Base-by-base conservation (phyloP, 768 basidiomycete species). In the Psilocybe azurescens region DNA sequence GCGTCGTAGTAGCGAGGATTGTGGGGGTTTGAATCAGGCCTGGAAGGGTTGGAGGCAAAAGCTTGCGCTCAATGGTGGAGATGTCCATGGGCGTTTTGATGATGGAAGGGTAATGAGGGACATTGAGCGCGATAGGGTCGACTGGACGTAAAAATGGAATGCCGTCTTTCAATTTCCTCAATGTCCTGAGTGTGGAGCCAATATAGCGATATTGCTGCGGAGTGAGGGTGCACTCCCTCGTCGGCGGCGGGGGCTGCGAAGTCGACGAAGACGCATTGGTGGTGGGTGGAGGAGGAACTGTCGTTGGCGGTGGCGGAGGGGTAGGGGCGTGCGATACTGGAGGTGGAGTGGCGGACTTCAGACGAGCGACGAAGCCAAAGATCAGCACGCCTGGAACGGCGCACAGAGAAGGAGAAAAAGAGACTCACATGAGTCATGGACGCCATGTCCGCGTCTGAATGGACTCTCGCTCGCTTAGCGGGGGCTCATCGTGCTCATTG, bases 71-170 rank as follows among this genome's bases (percentile, higher is more conserved):
- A 61, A 98, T 86, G 48, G 97, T 97, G 3, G 88, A 83, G 50
- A 99, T 84, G 73, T 99, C 97, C 94, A 98, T 98, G 0, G 97
- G 97, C 29, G 83, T 86, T 71, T 89, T 93, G 77, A 99, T 86
- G 72, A 99, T 87, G 49, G 82, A 82, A 38, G 86, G 86, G 69
- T 99, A 99, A 73, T 97, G 94, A 8, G 95, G 97, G 63, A 94
- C 87, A 63, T 86, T 87, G 67, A 94, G 79, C 7, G 87, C 90
- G 66, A 95, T 83, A 20, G 89, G 83, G 74, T 99, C 97, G 59
- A 99, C 97, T 18, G 97, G 95, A 53, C 81, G 82, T 56, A 90
- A 75, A 78, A 99, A 99, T 1, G 95, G 88, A 1, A 73, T 70
- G 0, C 94, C 87, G 57, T 97, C 94, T 73, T 93, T 94, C 72